These are phyloP conservation scores for Rhizophora mangle DNA, from an alignment of 345 rosid species.

Conservation along the genomic window DNA sequence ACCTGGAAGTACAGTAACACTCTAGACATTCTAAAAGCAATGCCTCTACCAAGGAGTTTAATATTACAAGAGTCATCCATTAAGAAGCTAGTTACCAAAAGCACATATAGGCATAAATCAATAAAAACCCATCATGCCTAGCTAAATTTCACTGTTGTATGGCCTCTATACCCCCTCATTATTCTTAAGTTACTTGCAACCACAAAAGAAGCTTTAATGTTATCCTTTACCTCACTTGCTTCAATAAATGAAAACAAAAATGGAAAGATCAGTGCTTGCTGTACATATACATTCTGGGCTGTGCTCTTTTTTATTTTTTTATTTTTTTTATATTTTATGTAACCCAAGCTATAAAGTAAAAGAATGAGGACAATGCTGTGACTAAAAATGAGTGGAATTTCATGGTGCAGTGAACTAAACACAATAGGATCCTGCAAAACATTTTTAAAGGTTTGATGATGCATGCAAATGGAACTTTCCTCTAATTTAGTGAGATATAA, in stretches of 20 bases:
- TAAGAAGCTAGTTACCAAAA: not conserved
- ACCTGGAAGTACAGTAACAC: conserved; percentile 54
- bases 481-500: conserved; percentile 4
- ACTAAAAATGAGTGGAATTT: not conserved
- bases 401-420: too few species aligned
- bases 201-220: not conserved
- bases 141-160: not conserved
- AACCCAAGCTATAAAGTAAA: not conserved
- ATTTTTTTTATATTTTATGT: not conserved
- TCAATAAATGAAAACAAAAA: not conserved
- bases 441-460: not conserved
- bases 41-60: not conserved
- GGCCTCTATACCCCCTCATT: not conserved
- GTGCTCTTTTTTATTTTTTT: too few species aligned
- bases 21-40: conserved; percentile 8
- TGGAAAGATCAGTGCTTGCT: too few species aligned
- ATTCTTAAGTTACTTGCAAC: not conserved
- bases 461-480: not conserved
- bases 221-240: not conserved
- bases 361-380: not conserved
- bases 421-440: too few species aligned
- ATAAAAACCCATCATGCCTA: not conserved
- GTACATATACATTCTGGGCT: too few species aligned
- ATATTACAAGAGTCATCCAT: not conserved
- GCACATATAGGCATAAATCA: not conserved